These are phyloP conservation scores for Arachis stenosperma DNA, from an alignment of 306 rosid genomes.

Conservation along the genomic window DNA sequence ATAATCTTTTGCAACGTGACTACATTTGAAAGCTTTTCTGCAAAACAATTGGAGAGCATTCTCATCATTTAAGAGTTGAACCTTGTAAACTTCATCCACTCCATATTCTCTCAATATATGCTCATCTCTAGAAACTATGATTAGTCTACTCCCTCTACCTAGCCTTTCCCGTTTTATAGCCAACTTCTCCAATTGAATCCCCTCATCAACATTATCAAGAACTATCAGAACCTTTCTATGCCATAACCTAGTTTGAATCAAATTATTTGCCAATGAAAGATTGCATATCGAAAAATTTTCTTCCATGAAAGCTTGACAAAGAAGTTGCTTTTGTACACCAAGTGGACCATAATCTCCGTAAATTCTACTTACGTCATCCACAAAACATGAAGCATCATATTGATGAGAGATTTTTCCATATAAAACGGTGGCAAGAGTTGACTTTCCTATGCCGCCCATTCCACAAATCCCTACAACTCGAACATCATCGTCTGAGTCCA, in stretches of 20 bases:
- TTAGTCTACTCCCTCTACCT: slow-evolving; percentile 31
- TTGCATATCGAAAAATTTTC: not conserved
- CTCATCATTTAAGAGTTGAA: not conserved
- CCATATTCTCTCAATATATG: slow-evolving; percentile 9
- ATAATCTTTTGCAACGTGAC: not conserved
- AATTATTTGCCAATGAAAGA: not conserved
- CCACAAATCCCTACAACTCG: slow-evolving; percentile 31
- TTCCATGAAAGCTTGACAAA: not conserved
- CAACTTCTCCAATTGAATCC: slow-evolving; percentile 1
- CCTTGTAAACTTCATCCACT: not conserved
- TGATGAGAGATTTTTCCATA: not conserved
- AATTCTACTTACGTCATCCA: slow-evolving; percentile 19
- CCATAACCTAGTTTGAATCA: not conserved
- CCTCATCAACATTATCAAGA: slow-evolving; percentile 28
- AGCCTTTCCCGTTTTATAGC: not conserved
- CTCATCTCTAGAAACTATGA: slow-evolving; percentile 21
- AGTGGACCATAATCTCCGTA: not conserved
- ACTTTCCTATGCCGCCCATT: slow-evolving; percentile 44
- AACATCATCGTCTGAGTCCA: slow-evolving; percentile 1
- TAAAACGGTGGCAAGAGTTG: slow-evolving; percentile 10
- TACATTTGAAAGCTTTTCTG: slow-evolving; percentile 12
- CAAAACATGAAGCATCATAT: slow-evolving; percentile 4
- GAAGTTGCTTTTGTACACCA: slow-evolving; percentile 12
- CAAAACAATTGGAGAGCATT: slow-evolving; percentile 29
- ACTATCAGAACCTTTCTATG: not conserved